Base-by-base conservation (phyloP, 345 rosid species). In the Erysimum cheiranthoides region DNA sequence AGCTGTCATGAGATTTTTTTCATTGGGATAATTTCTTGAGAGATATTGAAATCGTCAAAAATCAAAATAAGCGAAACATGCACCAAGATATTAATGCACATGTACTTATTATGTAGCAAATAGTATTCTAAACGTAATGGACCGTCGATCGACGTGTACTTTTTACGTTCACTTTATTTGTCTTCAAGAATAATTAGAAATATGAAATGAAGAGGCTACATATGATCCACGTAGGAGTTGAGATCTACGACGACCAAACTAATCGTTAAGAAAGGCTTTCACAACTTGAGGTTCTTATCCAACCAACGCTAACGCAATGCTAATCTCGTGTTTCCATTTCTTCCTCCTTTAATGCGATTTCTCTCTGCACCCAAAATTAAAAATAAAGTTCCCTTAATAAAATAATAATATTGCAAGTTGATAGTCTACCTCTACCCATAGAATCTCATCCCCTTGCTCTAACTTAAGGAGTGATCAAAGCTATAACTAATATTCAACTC, bases 151-250 rank as follows among this genome's bases (percentile, higher is more conserved):
- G 77, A 78, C 81, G 81, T 78, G 81, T 78, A 66, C 17, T 66
- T 66, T 72, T 72, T 58, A 38, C 16, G 32, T 71, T 71, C 81
- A 72, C 81, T 71, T 66, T 71, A 30, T 71, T 71, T 71, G 43
- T 71, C 39, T 47, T 65, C 21, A 57, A 51, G 10, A 76, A 76
- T 42, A 56, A 56, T 40, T 51, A 63, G 56, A 28, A 53, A 30
- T 34, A 56, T 10, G 16, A 73, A 49, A 25, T 18, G 42, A 80
- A 86, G 82, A 85, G 91, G 90, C 72, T 31, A 42, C 11, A 39
- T 78, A 65, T 75, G 75, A 73, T 60, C 90, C 93, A 90, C 96
- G 89, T 84, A 68, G 45, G 77, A 38, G 34, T 63, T 46, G 63
- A 63, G 74, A 52, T 58, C 38, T 47, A 65, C 71, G 36, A 70